Conservation (phyloP, 2,329 filamentous ascomycete genomes). For the Botrytis fragariae region DNA sequence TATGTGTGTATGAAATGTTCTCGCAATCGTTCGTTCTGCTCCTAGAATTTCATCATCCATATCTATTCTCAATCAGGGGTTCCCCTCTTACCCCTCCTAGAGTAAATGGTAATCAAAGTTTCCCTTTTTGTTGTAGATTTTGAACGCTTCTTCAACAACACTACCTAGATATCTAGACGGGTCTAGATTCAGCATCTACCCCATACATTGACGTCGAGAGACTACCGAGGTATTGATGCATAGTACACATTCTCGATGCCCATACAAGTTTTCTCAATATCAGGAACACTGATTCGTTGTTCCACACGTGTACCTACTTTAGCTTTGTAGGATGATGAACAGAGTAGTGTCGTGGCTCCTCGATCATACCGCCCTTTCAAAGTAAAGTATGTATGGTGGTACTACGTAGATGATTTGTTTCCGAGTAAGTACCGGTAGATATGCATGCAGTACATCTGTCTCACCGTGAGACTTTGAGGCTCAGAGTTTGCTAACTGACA, state of each 20-base stretch:
- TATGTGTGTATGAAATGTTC: neutral
- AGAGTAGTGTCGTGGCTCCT: neutral
- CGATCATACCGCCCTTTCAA: conserved; percentile 11
- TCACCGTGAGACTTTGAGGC: neutral
- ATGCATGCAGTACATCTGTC: neutral
- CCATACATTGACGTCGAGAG: neutral
- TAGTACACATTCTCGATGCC: neutral
- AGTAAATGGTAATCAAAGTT: neutral
- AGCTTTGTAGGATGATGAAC: neutral
- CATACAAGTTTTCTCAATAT: neutral
- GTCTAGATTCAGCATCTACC: neutral
- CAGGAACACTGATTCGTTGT: neutral
- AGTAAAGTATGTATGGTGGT: neutral
- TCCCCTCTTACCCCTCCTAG: neutral
- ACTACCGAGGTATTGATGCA: neutral
- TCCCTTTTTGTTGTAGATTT: neutral
- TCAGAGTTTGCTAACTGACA: neutral
- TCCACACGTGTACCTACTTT: neutral
- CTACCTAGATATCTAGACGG: neutral
- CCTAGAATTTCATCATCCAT: neutral
- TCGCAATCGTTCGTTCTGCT: neutral
- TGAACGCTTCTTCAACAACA: too few relatives aligned
- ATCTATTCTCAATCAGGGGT: neutral
- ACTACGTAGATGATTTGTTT: neutral
- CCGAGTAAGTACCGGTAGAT: neutral